Evolutionary conservation across 2,329 filamentous ascomycete species (phyloP).

Genomic region (Fusarium oxysporum): DNA sequence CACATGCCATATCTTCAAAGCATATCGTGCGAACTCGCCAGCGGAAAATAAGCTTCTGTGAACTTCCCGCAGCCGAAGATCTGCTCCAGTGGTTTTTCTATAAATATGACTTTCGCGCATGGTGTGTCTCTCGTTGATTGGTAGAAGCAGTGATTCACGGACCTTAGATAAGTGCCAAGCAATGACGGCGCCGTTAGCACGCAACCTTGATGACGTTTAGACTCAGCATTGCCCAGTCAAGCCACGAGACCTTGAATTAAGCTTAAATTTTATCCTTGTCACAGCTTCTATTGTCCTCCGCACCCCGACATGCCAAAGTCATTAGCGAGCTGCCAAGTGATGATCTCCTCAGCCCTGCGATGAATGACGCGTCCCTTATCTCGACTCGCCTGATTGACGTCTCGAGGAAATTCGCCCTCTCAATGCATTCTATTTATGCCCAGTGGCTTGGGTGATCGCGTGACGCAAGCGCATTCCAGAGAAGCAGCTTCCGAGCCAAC

Average conservation of each 20-base stretch:
- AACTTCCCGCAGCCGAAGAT: not conserved
- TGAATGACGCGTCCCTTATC: conserved; percentile 22
- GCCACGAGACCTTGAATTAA: conserved; percentile 1
- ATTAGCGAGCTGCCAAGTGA: not conserved
- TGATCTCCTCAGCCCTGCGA: conserved; percentile 6
- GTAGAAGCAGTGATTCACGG: not conserved
- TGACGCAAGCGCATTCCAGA: conserved; percentile 8
- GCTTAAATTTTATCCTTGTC: conserved; percentile 2
- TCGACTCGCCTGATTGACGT: no score
- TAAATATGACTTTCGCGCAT: not conserved
- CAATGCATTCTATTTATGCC: not conserved
- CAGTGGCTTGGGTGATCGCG: conserved; percentile 19
- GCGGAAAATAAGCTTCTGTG: not conserved
- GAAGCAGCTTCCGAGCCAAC: not conserved
- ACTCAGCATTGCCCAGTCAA: not conserved
- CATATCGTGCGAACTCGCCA: no score
- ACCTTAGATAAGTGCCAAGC: conserved; percentile 20
- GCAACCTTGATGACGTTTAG: not conserved
- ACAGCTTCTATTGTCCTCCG: not conserved
- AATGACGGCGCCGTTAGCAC: not conserved
- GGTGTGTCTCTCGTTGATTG: conserved; percentile 18
- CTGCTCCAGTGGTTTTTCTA: conserved; percentile 11
- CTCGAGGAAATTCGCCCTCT: not conserved
- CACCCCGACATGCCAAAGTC: not conserved
- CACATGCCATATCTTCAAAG: not conserved